These are phyloP conservation scores for Baeospora myosura DNA, from an alignment of 1,284 basidiomycete species.

Conservation along the genomic window DNA sequence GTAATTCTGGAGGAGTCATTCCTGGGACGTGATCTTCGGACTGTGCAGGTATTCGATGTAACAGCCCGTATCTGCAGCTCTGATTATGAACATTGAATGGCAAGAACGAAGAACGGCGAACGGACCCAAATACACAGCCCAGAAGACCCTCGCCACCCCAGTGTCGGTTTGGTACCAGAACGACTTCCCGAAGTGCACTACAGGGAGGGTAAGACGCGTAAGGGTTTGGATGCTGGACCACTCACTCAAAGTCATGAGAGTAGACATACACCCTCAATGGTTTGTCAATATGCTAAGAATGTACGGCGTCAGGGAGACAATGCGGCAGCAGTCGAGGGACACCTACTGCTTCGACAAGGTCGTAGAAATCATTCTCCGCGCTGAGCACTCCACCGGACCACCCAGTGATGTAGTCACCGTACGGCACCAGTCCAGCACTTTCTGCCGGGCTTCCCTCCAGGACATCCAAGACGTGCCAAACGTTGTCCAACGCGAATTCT, in stretches of 20 bases:
- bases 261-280: constrained; percentile 93
- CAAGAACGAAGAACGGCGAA: constrained; percentile 13
- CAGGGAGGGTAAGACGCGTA: constrained; percentile 7
- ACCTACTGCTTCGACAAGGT: constrained; percentile 85
- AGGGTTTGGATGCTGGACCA: constrained; percentile 13
- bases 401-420: constrained; percentile 85
- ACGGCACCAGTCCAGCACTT: constrained; percentile 76
- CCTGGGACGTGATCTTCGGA: constrained; percentile 47
- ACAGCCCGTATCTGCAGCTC: constrained; percentile 58
- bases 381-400: constrained; percentile 92
- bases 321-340: constrained; percentile 2
- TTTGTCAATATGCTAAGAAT: constrained; percentile 79
- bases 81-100: constrained; percentile 6
- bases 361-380: constrained; percentile 96
- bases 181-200: constrained; percentile 86
- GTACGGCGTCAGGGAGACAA: constrained; percentile 4
- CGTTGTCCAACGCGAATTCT: constrained; percentile 81
- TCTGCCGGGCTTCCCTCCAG: constrained; percentile 94
- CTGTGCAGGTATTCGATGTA: constrained; percentile 83
- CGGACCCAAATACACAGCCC: constrained; percentile 90
- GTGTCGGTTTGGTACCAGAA: constrained; percentile 87
- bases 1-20: constrained; percentile 44
- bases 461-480: constrained; percentile 98
- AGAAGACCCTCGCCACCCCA: constrained; percentile 94
- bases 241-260: constrained; percentile 94